Evolutionary conservation across 768 basidiomycete genomes (phyloP), one percentile per base, ranked within the genome.

Genomic region (Amanita pseudoporphyria): DNA sequence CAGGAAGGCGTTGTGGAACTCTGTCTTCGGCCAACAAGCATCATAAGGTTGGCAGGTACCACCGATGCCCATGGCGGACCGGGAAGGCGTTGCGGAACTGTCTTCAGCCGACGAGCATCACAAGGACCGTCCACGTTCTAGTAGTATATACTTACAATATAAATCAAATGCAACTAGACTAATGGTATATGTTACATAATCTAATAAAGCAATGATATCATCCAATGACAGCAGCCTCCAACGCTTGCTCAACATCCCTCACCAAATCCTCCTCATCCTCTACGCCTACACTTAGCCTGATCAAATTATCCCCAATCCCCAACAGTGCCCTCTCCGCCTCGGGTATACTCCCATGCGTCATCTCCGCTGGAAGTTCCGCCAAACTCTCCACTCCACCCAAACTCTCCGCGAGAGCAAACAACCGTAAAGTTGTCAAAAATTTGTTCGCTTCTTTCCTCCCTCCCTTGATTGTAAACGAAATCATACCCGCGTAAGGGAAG

Each of bases 351-450:
- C 78, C 82, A 62, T 96, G 94, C 6, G 91, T 95, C 93, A 96
- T 96, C 65, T 72, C 70, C 38, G 82, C 80, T 0, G 93, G 94
- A 39, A 87, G 73, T 64, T 97, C 93, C 0, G 87, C 87, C 30
- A 97, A 67, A 62, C 82, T 85, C 74, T 98, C 95, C 5, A 96
- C 89, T 0, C 93, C 95, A 1, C 95, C 95, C 4, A 97, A 67
- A 21, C 79, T 82, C 74, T 94, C 93, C 0, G 93, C 94, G 10
- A 97, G 71, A 21, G 82, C 74, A 59, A 93, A 92, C 30, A 94
- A 60, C 22, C 77, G 64, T 3, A 81, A 72, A 0, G 76, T 63
- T 0, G 76, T 78, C 49, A 94, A 62, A 69, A 96, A 93, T 52
- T 58, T 68, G 45, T 83, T 75, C 2, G 87, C 84, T 54, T 76